phyloP scores from a whole-genome alignment of 768 basidiomycete species.

The Crucibulum laeve region DNA sequence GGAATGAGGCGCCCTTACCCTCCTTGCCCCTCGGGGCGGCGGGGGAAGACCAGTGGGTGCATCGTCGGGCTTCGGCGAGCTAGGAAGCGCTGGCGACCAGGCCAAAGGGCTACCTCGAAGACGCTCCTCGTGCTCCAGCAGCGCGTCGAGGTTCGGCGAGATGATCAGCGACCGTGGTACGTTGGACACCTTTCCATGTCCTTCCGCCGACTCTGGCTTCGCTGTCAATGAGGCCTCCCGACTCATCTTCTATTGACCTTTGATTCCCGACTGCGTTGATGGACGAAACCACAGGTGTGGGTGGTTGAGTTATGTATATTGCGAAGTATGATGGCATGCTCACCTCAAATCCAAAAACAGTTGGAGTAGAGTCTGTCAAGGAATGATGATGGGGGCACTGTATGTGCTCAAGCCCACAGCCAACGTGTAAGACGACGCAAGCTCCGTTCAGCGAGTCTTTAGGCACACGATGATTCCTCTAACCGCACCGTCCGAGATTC shows the following conservation, averaged over 20 bases:
- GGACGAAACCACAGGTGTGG: no score
- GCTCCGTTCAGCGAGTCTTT: not conserved
- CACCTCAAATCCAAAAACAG: no score
- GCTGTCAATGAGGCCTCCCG: no score
- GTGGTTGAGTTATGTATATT: no score
- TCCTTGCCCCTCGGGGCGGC: constrained; percentile 24
- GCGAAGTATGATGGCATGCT: no score
- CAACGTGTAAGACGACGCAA: no score
- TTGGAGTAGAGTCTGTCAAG: no score
- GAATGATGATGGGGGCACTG: no score
- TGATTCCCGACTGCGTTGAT: no score
- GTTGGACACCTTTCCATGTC: not conserved
- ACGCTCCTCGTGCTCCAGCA: constrained; percentile 54
- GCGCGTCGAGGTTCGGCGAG: constrained; percentile 55
- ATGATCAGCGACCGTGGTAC: constrained; percentile 36
- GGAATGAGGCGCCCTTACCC: constrained; percentile 11
- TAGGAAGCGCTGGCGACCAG: constrained; percentile 4
- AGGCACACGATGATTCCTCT: not conserved
- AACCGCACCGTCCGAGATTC: not conserved
- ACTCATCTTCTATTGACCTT: no score
- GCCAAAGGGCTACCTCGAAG: constrained; percentile 22
- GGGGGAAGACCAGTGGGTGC: constrained; percentile 56
- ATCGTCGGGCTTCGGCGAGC: constrained; percentile 3
- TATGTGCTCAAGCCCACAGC: no score
- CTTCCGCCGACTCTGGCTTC: not conserved